A percentile compares a stretch with the other conserved stretches of the same genome.
These are phyloP conservation scores for Aplosporella prunicola DNA, from an alignment of 2,329 filamentous ascomycete species.

Conservation along the genomic window DNA sequence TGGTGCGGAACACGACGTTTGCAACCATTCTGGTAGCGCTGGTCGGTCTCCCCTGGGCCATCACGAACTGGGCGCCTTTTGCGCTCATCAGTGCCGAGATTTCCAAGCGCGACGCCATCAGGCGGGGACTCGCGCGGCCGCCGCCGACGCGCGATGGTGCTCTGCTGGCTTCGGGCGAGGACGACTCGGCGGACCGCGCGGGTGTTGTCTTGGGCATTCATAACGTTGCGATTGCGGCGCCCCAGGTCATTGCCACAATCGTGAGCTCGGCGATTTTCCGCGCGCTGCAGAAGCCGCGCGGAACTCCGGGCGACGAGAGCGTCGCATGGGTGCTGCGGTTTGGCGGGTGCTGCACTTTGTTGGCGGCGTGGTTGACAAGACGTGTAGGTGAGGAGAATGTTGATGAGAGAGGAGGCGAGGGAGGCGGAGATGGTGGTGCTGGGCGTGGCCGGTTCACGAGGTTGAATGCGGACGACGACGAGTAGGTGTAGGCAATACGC, in stretches of 20 bases:
- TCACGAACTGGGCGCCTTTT: constrained; percentile 91
- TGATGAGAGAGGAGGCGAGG: constrained; percentile 10
- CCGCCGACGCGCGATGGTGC: constrained; percentile 23
- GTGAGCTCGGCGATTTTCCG: constrained; percentile 78
- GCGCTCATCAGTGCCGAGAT: constrained; percentile 92
- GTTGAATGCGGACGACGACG: no score
- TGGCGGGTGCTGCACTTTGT: constrained; percentile 67
- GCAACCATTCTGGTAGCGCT: constrained; percentile 72
- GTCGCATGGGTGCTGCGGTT: constrained; percentile 80
- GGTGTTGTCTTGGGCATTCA: constrained; percentile 90
- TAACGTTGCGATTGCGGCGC: constrained; percentile 87
- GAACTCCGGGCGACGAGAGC: constrained; percentile 73
- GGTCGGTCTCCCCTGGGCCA: constrained; percentile 83
- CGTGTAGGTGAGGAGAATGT: constrained; percentile 53
- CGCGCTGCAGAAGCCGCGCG: constrained; percentile 76
- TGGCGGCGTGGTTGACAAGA: constrained; percentile 64
- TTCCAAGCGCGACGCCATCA: constrained; percentile 64
- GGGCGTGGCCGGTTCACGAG: no score
- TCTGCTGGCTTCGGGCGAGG: constrained; percentile 35
- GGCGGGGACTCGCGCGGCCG: constrained; percentile 39
- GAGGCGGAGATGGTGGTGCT: background rate
- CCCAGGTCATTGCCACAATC: constrained; percentile 83
- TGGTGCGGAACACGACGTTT: constrained; percentile 60
- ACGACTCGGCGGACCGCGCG: constrained; percentile 62
- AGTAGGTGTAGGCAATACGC: no score